A percentile compares a stretch with the other conserved stretches of the same genome.
phyloP scores from a whole-genome alignment of 768 basidiomycete genomes.

The Tricholoma hemisulphureum region DNA sequence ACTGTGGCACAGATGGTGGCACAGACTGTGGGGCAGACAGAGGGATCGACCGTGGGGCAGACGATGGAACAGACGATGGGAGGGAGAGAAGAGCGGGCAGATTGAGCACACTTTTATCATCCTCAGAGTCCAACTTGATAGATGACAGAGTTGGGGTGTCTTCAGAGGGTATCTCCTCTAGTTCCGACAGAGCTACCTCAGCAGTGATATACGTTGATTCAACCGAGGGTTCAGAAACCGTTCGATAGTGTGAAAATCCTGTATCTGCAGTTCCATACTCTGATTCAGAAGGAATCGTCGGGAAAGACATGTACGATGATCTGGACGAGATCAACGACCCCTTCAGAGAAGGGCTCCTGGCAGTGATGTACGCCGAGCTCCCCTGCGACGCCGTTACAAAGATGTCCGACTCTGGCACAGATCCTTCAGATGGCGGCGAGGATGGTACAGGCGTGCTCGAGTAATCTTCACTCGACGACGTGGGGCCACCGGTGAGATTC shows the following conservation, averaged over 20 bases:
- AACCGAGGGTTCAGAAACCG: constrained; percentile 25
- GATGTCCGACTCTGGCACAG: constrained; percentile 38
- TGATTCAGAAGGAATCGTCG: constrained; percentile 57
- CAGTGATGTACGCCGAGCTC: constrained; percentile 51
- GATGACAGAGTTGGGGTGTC: constrained; percentile 41
- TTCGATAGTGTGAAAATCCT: constrained; percentile 28
- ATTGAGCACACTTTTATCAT: constrained; percentile 21
- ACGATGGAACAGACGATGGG: constrained; percentile 13
- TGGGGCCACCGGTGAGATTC: constrained; percentile 34
- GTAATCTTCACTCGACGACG: constrained; percentile 28
- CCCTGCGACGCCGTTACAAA: constrained; percentile 47
- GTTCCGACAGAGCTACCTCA: constrained; percentile 39
- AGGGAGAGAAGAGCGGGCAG: constrained; percentile 16
- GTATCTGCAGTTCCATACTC: constrained; percentile 35
- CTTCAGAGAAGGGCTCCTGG: constrained; percentile 40
- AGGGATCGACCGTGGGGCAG: constrained; percentile 10
- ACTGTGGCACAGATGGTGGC: constrained; percentile 16
- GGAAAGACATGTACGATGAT: constrained; percentile 55
- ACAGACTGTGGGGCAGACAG: constrained; percentile 10
- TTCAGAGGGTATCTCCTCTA: constrained; percentile 42
- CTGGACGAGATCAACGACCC: constrained; percentile 52
- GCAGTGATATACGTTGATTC: constrained; percentile 52
- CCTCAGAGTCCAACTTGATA: constrained; percentile 31
- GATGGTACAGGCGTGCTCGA: constrained; percentile 36
- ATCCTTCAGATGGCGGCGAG: constrained; percentile 29